Evolutionary conservation across 495 filamentous ascomycete genomes (phyloP), one percentile per base, ranked within the genome.

Genomic region (Tuber brumale): DNA sequence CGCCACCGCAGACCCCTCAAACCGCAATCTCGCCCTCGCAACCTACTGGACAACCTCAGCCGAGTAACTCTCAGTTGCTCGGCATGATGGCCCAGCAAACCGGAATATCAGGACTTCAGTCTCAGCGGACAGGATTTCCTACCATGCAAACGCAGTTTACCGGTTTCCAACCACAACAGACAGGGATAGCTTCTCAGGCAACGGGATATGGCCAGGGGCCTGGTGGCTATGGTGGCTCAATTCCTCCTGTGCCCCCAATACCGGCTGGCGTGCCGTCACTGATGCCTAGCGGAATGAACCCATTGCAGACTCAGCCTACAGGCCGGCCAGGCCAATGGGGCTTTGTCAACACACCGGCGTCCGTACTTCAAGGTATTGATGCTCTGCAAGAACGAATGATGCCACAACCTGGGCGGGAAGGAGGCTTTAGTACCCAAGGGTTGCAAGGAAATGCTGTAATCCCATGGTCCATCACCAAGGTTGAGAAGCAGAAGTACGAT

Each of bases 391-490:
- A 94, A 74, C 94, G 94, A 81, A 97, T 99, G 88, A 98, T 99
- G 95, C 96, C 96, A 14, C 95, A 98, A 81, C 90, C 92, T 75
- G 96, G 96, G 42, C 91, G 96, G 9, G 96, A 97, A 84, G 91
- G 93, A 77, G 93, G 93, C 9, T 98, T 93, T 80, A 95, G 91
- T n/a, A 94, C 94, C 21, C 87, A 89, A 74, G 94, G 94, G 12
- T 87, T 99, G 41, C 91, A 92, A 44, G 96, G 96, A 71, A 98
- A 96, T 86, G 96, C 96, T 12, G 93, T 91, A 9, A 94, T 99
- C 82, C 95, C 96, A 4, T 99, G 95, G 95, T 95, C 96, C 39
- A 95, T 99, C 73, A 99, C 96, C 12, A 99, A 99, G 84, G 93
- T 97, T 78, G 96, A 99, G 85, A 99, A 99, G 86, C 95, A 93